Percentiles rank a stretch among this genome's conserved stretches.
Evolutionary conservation across 1,139 yeast species (phyloP).

Genomic region (Maudiozyma humilis): DNA sequence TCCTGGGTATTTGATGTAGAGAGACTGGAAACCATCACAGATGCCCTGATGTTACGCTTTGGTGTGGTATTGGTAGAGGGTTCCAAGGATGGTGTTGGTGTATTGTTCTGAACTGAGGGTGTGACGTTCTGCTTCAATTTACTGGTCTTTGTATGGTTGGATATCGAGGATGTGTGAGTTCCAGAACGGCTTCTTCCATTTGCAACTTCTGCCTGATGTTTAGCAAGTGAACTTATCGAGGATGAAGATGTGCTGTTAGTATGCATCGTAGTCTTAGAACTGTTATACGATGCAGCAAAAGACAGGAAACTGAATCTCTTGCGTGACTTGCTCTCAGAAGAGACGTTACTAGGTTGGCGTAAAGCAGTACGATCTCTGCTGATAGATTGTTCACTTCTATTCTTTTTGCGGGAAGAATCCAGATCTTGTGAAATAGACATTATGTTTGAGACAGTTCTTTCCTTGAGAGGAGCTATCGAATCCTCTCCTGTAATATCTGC

Average conservation of each 20-base stretch:
- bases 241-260: conserved; percentile 1
- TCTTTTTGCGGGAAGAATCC: neutral
- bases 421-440: neutral
- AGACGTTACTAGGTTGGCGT: neutral
- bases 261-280: conserved; percentile 18
- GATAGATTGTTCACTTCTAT: neutral
- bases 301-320: conserved; percentile 27
- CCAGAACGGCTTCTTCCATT: neutral
- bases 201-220: neutral
- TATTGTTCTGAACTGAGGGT: too few relatives aligned
- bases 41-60: conserved; percentile 30
- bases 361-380: neutral
- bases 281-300: conserved; percentile 21
- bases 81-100: too few relatives aligned
- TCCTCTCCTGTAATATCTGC: neutral
- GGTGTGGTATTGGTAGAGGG: too few relatives aligned
- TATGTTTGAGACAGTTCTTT: neutral
- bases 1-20: neutral
- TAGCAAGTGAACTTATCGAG: neutral
- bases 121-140: too few relatives aligned
- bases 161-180: neutral
- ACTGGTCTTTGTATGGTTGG: neutral
- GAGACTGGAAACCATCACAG: conserved; percentile 18
- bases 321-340: conserved; percentile 7
- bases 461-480: neutral